Conservation (phyloP, 2,329 filamentous ascomycete species). For the Fusarium lateritium region DNA sequence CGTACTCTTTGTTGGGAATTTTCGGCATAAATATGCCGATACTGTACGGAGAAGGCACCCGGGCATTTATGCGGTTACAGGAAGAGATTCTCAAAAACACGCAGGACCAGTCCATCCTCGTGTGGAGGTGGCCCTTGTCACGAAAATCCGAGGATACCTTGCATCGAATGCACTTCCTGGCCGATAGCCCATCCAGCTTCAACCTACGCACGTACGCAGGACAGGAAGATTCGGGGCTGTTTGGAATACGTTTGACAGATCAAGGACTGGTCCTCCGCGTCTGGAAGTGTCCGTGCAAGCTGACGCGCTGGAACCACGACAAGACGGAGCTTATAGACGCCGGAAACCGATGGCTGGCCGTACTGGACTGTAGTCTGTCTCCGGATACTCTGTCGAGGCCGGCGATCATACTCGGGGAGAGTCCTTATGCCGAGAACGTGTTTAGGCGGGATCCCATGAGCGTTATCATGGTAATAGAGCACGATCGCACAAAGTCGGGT, state of each 20-base stretch:
- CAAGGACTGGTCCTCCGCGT: slow-evolving; percentile 46
- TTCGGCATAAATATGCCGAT: slow-evolving; percentile 56
- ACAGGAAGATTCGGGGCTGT: slow-evolving; percentile 45
- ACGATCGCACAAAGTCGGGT: slow-evolving; percentile 42
- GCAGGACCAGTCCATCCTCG: slow-evolving; percentile 56
- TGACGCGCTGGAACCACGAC: slow-evolving; percentile 42
- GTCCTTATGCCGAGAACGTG: slow-evolving; percentile 36
- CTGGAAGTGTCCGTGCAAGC: slow-evolving; percentile 48
- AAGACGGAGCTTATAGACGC: slow-evolving; percentile 44
- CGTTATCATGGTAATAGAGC: slow-evolving; percentile 49
- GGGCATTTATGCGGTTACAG: slow-evolving; percentile 54
- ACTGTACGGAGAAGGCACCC: slow-evolving; percentile 55
- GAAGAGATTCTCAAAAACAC: slow-evolving; percentile 54
- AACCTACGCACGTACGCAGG: slow-evolving; percentile 47
- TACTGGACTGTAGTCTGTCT: slow-evolving; percentile 50
- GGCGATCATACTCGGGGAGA: slow-evolving; percentile 46
- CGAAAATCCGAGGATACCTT: slow-evolving; percentile 28
- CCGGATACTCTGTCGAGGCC: slow-evolving; percentile 47
- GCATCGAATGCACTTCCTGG: slow-evolving; percentile 46
- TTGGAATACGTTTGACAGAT: slow-evolving; percentile 44
- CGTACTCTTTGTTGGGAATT: slow-evolving; percentile 55
- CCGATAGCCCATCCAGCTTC: slow-evolving; percentile 46
- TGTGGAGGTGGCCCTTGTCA: slow-evolving; percentile 45
- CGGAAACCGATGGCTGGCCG: slow-evolving; percentile 44
- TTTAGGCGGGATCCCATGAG: slow-evolving; percentile 44